Evolutionary conservation across 2,329 filamentous ascomycete species (phyloP), one percentile per base, ranked within the genome.

Genomic region (Rutstroemia sp.): DNA sequence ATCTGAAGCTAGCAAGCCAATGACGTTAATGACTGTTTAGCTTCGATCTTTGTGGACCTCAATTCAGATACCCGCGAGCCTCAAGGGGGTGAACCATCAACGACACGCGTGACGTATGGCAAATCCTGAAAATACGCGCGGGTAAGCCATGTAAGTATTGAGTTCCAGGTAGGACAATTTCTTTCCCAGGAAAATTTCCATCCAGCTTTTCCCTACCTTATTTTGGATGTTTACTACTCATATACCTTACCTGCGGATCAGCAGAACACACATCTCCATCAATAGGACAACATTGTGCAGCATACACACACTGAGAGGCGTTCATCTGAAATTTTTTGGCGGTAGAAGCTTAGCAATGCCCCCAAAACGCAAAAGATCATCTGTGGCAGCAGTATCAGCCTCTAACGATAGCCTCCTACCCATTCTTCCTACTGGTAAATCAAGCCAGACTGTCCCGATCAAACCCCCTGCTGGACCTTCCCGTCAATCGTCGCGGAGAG

Each of bases 341-440:
- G 5, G 30, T 34, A 34, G 19, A 12, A 17, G 39, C 25, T 16
- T 51, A 25, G 41, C 50, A 42, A 68, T 68, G 67, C 61, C 63
- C 57, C 64, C 64, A 0, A 69, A 68, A 47, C 65, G 63, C 19
- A 68, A 66, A 57, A 66, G 66, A 58, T 65, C 64, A 8, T 61
- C 64, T 4, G 47, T 59, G 5, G 60, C 34, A 14, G 41, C 27
- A 17, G 27, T 19, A 37, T 25, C 48, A 16, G 9, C 3, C 10
- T 7, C 21, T 16, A 25, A 51, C 17, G 41, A 7, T 12, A 21
- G 27, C 19, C 45, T 16, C 19, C 53, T 54, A 16, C 45, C 59
- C 39, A 61, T 65, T 38, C 56, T 55, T 8, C 58, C 61, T 34
- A 49, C 56, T 10, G 38, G 5, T 23, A 25, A 44, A 17, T 27